These are phyloP conservation scores for Neofusicoccum sp. DNA, from an alignment of 2,329 filamentous ascomycete species.

Conservation along the genomic window DNA sequence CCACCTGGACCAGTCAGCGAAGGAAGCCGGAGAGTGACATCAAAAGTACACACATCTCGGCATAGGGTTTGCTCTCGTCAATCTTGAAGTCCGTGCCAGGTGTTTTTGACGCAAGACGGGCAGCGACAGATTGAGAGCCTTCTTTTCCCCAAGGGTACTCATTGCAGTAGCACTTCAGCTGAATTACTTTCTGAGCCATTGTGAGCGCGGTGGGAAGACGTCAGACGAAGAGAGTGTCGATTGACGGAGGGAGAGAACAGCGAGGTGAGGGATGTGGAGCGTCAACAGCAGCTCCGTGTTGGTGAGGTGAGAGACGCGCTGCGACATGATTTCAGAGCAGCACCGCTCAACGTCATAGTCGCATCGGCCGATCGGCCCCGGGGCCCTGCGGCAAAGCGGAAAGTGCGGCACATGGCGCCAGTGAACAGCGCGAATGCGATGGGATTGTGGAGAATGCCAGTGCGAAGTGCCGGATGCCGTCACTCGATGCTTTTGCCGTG, in stretches of 20 bases:
- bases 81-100: slow-evolving; percentile 63
- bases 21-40: not conserved
- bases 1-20: slow-evolving; percentile 47
- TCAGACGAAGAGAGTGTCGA: not conserved
- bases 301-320: not conserved
- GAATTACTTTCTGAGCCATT: slow-evolving; percentile 54
- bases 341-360: slow-evolving; percentile 18
- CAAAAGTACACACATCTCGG: slow-evolving; percentile 49
- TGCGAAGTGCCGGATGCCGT: not conserved
- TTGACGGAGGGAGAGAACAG: slow-evolving; percentile 17
- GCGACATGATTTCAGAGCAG: not conserved
- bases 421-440: not conserved
- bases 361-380: slow-evolving; percentile 14
- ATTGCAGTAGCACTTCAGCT: slow-evolving; percentile 56
- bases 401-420: not conserved
- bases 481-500: not conserved
- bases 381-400: not conserved
- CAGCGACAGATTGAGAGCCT: slow-evolving; percentile 64
- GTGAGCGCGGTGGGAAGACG: slow-evolving; percentile 17
- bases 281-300: not conserved
- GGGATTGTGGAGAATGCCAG: not conserved
- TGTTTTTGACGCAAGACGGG: slow-evolving; percentile 63
- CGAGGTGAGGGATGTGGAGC: not conserved
- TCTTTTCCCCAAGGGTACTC: slow-evolving; percentile 71
- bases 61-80: slow-evolving; percentile 62